Conservation (phyloP, 2,329 filamentous ascomycete genomes). For the Claviceps capensis region DNA sequence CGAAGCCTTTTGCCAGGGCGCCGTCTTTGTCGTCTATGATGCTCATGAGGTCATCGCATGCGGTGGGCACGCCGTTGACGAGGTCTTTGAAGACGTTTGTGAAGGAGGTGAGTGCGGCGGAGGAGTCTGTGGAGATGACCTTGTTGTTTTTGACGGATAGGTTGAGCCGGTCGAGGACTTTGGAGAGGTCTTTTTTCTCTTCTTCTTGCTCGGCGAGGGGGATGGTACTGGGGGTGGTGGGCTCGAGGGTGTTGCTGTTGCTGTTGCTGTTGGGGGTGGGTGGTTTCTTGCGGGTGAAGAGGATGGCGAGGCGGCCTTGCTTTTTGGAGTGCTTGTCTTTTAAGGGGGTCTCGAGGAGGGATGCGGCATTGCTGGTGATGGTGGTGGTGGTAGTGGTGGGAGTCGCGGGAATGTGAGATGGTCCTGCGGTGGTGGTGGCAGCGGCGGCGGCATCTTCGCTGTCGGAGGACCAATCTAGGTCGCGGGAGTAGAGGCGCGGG, state of each 20-base stretch:
- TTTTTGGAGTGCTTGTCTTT: slow-evolving; percentile 20
- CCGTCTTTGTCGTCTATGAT: slow-evolving; percentile 49
- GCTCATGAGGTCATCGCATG: slow-evolving; percentile 69
- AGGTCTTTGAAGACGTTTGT: slow-evolving; percentile 85
- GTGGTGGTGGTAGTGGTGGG: neutral
- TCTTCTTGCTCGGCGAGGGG: slow-evolving; percentile 26
- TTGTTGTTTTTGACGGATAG: slow-evolving; percentile 74
- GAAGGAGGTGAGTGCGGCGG: slow-evolving; percentile 70
- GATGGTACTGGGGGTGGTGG: slow-evolving; percentile 10
- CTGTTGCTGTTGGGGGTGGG: slow-evolving; percentile 17
- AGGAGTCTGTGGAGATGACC: slow-evolving; percentile 72
- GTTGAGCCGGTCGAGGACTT: slow-evolving; percentile 73
- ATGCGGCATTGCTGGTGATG: slow-evolving; percentile 15
- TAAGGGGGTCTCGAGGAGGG: too few species aligned
- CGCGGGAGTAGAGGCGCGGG: slow-evolving; percentile 35
- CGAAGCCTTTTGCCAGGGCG: slow-evolving; percentile 44
- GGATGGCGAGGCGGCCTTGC: slow-evolving; percentile 20
- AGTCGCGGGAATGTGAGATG: slow-evolving; percentile 12
- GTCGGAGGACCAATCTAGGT: slow-evolving; percentile 32
- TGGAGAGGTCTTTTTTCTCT: slow-evolving; percentile 59
- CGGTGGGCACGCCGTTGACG: slow-evolving; percentile 82
- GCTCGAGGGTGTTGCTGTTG: slow-evolving; percentile 17
- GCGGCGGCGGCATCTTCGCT: slow-evolving; percentile 13
- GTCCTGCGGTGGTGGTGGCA: slow-evolving; percentile 6
- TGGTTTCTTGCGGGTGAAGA: slow-evolving; percentile 26